phyloP scores from a whole-genome alignment of 177 flowering plant genomes.

The Vitis hybrid region DNA sequence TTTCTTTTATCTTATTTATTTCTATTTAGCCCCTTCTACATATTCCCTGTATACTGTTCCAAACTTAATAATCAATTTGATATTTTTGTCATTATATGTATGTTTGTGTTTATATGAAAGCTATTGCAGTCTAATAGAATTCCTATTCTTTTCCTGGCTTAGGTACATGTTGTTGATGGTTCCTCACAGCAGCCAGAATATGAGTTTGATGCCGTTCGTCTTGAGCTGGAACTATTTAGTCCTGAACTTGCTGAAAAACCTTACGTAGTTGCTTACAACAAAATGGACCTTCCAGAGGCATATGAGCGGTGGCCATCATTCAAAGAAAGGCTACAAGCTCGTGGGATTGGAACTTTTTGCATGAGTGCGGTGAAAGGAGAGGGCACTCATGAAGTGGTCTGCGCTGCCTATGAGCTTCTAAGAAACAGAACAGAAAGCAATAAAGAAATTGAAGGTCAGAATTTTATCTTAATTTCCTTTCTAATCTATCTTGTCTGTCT shows the following conservation, averaged over 20 bases:
- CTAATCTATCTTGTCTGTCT: neutral
- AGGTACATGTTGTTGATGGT: conserved; percentile 97
- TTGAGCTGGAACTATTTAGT: conserved; percentile 84
- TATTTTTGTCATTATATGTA: neutral
- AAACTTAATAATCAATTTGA: neutral
- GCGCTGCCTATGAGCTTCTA: conserved; percentile 78
- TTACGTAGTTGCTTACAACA: conserved; percentile 78
- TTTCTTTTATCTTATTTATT: neutral
- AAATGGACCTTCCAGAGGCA: conserved; percentile 97
- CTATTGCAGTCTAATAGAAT: conserved; percentile 9
- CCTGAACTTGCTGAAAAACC: conserved; percentile 91
- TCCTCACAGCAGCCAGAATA: conserved; percentile 78
- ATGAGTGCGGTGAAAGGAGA: conserved; percentile 86
- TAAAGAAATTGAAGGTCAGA: conserved; percentile 43
- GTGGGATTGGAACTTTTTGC: conserved; percentile 71
- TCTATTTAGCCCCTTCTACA: neutral
- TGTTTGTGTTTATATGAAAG: neutral
- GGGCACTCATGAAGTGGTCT: conserved; percentile 77
- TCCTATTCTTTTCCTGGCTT: conserved; percentile 13
- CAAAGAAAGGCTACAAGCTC: conserved; percentile 52
- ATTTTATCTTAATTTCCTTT: neutral
- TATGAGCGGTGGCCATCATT: conserved; percentile 76
- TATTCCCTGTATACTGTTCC: neutral
- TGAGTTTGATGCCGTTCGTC: conserved; percentile 92
- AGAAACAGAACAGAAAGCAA: conserved; percentile 31